Evolutionary conservation across 176 grass and related monocot species (phyloP).

Genomic region (Thinopyrum elongatum): DNA sequence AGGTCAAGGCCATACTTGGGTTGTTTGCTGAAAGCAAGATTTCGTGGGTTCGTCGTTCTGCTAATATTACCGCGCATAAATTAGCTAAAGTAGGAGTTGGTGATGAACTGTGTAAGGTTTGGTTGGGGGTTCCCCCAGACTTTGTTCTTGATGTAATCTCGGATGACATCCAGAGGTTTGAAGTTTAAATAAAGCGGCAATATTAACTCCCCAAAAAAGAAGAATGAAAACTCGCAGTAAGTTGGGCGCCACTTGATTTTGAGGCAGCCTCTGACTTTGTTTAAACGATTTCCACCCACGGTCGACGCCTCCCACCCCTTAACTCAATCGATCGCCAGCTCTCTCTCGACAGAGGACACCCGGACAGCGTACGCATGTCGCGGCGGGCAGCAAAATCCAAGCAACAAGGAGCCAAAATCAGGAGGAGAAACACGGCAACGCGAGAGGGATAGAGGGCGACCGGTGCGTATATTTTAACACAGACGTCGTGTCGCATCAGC

Average conservation of each 20-base stretch:
- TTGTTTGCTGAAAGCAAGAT: too few species aligned
- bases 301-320: neutral
- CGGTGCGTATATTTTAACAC: neutral
- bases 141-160: too few species aligned
- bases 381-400: constrained; percentile 24
- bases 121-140: too few species aligned
- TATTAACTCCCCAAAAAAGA: too few species aligned
- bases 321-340: neutral
- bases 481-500: constrained; percentile 20
- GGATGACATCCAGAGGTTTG: too few species aligned
- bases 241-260: neutral
- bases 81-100: too few species aligned
- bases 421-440: neutral
- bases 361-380: neutral
- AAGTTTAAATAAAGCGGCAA: too few species aligned
- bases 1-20: too few species aligned
- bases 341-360: neutral
- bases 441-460: neutral
- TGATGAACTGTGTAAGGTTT: too few species aligned
- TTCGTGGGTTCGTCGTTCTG: too few species aligned
- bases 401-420: constrained; percentile 2
- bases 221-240: neutral
- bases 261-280: neutral
- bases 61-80: too few species aligned
- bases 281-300: neutral